Conservation (phyloP, 2,329 filamentous ascomycete species). For the Chaetomiaceae sp. region DNA sequence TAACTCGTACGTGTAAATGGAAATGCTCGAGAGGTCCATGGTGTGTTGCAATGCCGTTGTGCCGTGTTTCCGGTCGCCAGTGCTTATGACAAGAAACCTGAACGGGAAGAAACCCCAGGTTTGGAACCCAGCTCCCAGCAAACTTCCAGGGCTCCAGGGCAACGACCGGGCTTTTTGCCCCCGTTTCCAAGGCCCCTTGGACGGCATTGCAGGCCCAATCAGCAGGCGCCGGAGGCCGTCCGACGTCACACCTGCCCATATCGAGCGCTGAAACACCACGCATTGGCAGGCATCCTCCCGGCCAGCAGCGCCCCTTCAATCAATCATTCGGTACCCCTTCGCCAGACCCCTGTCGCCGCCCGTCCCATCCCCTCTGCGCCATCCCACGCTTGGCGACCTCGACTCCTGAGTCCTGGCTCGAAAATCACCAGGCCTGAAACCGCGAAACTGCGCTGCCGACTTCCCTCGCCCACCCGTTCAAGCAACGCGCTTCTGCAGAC, state of each 20-base stretch:
- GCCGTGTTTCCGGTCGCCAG: background rate
- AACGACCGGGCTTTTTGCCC: background rate
- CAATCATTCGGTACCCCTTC: conserved; percentile 22
- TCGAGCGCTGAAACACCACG: conserved; percentile 22
- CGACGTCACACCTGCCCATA: conserved; percentile 18
- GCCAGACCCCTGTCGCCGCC: conserved; percentile 15
- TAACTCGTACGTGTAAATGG: too few species aligned
- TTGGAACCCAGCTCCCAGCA: background rate
- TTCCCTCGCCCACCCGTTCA: conserved; percentile 8
- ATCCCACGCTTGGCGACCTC: too few species aligned
- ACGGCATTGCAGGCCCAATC: conserved; percentile 18
- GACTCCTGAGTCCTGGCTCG: conserved; percentile 21
- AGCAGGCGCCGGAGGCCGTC: conserved; percentile 3
- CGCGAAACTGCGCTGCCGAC: conserved; percentile 17
- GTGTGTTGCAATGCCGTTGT: too few species aligned
- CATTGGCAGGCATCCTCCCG: conserved; percentile 19
- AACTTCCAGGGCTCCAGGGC: conserved; percentile 2
- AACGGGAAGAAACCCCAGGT: background rate
- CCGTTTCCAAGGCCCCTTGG: conserved; percentile 9
- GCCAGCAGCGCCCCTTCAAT: conserved; percentile 23
- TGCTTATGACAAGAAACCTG: too few species aligned
- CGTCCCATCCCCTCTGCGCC: too few species aligned
- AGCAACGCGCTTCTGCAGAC: background rate
- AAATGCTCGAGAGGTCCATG: too few species aligned
- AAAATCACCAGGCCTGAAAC: conserved; percentile 23